Percentiles rank a stretch among this genome's conserved stretches.
Evolutionary conservation across 2,329 filamentous ascomycete genomes (phyloP).

Genomic region (Monosporascus cannonballus): DNA sequence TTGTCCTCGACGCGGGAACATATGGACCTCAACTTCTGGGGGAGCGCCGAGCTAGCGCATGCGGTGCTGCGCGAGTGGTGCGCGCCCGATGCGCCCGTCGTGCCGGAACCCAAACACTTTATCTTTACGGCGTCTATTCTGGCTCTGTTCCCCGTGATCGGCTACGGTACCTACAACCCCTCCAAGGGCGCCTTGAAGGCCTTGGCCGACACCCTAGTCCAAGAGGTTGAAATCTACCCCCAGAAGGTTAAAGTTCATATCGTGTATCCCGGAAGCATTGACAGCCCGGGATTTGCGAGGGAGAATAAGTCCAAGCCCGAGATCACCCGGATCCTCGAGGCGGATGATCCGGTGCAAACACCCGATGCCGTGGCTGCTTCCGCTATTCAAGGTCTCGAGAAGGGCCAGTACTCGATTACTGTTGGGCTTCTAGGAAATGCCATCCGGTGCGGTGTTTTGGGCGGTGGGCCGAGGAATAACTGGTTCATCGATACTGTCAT

Average conservation of each 20-base stretch:
- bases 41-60: constrained; percentile 78
- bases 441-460: constrained; percentile 59
- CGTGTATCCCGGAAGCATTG: constrained; percentile 79
- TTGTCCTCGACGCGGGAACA: constrained; percentile 62
- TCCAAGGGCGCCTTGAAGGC: constrained; percentile 80
- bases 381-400: constrained; percentile 70
- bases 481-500: constrained; percentile 55
- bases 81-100: constrained; percentile 36
- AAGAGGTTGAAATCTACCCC: constrained; percentile 84
- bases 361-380: constrained; percentile 70
- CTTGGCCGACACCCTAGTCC: constrained; percentile 74
- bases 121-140: constrained; percentile 79
- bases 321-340: constrained; percentile 73
- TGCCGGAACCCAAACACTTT: constrained; percentile 62
- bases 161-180: constrained; percentile 79
- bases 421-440: constrained; percentile 66
- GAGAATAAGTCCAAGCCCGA: constrained; percentile 77
- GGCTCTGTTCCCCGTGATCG: constrained; percentile 70
- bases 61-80: constrained; percentile 74
- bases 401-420: constrained; percentile 72
- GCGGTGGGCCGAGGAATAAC: constrained; percentile 51
- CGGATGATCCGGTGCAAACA: constrained; percentile 72
- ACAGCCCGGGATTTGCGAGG: constrained; percentile 64
- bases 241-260: constrained; percentile 74
- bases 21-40: constrained; percentile 93